Evolutionary conservation across 768 basidiomycete species (phyloP).

Genomic region (Paxillus ammoniavirescens): DNA sequence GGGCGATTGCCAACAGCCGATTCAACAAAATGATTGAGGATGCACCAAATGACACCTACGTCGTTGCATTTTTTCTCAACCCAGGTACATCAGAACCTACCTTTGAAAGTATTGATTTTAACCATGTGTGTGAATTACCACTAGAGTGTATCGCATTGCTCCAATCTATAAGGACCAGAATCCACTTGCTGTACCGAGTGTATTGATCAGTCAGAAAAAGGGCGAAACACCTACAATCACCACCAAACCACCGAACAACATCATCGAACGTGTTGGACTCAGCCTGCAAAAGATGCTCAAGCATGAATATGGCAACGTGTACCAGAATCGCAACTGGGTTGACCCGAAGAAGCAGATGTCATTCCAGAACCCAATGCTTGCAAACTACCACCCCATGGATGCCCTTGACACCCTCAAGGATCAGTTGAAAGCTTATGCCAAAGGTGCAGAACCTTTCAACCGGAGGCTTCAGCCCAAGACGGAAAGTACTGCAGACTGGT

Average conservation of each 20-base stretch:
- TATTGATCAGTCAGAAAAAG: neutral
- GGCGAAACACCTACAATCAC: neutral
- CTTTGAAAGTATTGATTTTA: no score
- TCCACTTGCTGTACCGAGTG: neutral
- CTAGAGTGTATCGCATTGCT: neutral
- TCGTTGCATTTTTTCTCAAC: conserved; percentile 23
- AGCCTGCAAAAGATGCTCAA: neutral
- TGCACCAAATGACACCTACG: conserved; percentile 15
- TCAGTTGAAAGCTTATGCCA: no score
- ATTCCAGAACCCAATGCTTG: neutral
- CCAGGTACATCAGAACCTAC: conserved; percentile 15
- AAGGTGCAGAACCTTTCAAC: no score
- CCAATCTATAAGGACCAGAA: conserved; percentile 1
- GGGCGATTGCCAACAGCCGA: conserved; percentile 11
- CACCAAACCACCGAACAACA: neutral
- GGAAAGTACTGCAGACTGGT: no score
- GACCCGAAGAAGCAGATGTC: neutral
- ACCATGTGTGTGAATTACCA: no score
- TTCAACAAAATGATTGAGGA: conserved; percentile 22
- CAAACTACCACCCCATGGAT: neutral
- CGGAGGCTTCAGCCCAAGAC: no score
- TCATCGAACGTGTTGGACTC: neutral
- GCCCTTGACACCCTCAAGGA: neutral
- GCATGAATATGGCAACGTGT: conserved; percentile 2
- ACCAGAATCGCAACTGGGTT: neutral